Evolutionary conservation across 1,139 yeast genomes (phyloP), one percentile per base, ranked within the genome.

Genomic region (Ogataea hybrid): DNA sequence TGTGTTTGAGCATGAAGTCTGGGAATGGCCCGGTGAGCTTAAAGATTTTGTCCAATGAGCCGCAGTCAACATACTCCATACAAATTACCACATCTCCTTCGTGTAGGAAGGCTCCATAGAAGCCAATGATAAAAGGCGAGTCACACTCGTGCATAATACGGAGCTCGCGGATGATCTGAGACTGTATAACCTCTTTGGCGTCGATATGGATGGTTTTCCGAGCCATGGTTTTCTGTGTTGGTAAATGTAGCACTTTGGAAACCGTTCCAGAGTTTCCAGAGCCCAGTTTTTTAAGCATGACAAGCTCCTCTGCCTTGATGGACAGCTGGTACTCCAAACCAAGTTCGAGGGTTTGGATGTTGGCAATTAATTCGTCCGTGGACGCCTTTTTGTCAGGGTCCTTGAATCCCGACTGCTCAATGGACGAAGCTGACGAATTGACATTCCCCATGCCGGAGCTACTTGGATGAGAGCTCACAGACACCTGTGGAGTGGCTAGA

Each of bases 1-100:
- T 78, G 56, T 84, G 85, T 41, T 85, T 82, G 32, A 90, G 69
- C 42, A 87, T 82, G 37, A 70, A 69, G 48, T 83, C 82, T 3
- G 89, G 87, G 35, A 83, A 75, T 55, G 71, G 85, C 42, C 68
- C 84, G 65, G 65, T 58, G 27, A 63, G 53, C 50, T 69, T 71
- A 48, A 82, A 67, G 23, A 90, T 84, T 49, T 86, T 80, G 62
- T 90, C 97, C 39, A 92, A 70, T 0, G 97, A 88, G 0, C 96
- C 94, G 63, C 96, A 86, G 64, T 92, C 95, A 78, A 92, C 86
- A 63, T 87, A 90, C 62, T 92, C 97, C 96, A 90, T 88, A 63
- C 96, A 84, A 50, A 92, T 84, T 15, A 88, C 84, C 27, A 85
- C 86, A 54, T 79, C 81, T 50, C 77, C 79, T 52, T 75, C 80